phyloP scores from a whole-genome alignment of 2,329 filamentous ascomycete species.

The Talaromyces verruculosus region DNA sequence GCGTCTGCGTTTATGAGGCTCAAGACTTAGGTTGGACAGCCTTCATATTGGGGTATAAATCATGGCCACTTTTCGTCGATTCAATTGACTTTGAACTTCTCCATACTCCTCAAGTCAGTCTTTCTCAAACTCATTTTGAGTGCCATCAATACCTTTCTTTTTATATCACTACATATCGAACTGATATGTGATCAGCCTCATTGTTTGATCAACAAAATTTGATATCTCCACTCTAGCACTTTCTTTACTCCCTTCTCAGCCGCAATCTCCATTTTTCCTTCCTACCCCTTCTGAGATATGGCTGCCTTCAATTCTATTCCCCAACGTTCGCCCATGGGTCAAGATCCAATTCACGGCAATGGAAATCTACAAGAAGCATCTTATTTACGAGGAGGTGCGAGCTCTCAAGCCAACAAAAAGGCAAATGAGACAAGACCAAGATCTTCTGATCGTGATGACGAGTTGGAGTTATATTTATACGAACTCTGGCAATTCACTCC shows the following conservation, averaged over 20 bases:
- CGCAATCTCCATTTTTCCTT: neutral
- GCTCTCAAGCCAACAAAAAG: neutral
- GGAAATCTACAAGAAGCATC: too few species aligned
- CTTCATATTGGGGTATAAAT: neutral
- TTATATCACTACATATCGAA: neutral
- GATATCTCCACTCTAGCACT: neutral
- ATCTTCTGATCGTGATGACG: neutral
- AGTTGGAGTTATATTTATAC: neutral
- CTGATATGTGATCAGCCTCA: neutral
- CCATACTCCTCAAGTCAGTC: neutral
- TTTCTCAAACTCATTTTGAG: neutral
- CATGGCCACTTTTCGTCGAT: neutral
- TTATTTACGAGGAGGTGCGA: too few species aligned
- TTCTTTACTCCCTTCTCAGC: neutral
- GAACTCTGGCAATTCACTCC: slow-evolving; percentile 14
- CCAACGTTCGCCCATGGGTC: neutral
- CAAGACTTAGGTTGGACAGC: neutral
- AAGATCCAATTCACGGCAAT: neutral
- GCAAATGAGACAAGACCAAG: neutral
- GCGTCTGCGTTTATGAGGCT: neutral
- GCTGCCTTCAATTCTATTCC: neutral
- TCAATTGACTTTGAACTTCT: neutral
- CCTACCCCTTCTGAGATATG: neutral
- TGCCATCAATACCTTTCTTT: neutral
- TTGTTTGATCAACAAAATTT: neutral